Evolutionary conservation across 179 eudicot species (phyloP).

Genomic region (Nepenthes alata): DNA sequence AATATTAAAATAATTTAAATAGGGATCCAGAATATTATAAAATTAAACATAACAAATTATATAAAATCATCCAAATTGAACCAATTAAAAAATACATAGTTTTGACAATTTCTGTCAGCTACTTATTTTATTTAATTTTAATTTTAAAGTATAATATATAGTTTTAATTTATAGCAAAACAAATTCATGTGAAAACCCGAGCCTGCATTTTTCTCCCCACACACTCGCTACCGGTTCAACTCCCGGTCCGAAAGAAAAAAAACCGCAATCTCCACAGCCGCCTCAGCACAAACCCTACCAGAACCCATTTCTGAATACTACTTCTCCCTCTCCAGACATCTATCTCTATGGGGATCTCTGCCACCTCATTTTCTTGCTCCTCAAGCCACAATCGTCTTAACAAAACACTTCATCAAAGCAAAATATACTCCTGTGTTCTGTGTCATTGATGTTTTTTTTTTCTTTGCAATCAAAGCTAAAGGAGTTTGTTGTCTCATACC

Average conservation of each 20-base stretch:
- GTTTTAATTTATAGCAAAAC: background rate
- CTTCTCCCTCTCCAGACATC: background rate
- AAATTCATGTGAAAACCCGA: background rate
- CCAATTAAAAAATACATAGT: background rate
- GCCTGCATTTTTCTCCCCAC: background rate
- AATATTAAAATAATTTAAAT: no score
- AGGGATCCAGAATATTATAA: no score
- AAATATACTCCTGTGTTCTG: background rate
- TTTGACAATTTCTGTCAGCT: background rate
- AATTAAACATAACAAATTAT: no score
- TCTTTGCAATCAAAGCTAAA: background rate
- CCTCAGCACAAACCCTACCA: background rate
- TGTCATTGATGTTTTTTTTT: background rate
- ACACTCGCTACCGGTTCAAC: background rate
- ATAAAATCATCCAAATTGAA: no score
- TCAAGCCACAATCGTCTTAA: conserved; percentile 18
- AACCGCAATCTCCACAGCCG: background rate
- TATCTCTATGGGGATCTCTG: background rate
- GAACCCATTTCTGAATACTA: background rate
- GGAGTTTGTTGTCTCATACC: background rate
- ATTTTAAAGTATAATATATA: no score
- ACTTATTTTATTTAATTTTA: background rate
- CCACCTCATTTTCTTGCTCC: conserved; percentile 11
- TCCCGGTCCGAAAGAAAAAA: background rate
- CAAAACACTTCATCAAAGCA: background rate